Conservation (phyloP, 805 yeast species). For the Pichia californica region DNA sequence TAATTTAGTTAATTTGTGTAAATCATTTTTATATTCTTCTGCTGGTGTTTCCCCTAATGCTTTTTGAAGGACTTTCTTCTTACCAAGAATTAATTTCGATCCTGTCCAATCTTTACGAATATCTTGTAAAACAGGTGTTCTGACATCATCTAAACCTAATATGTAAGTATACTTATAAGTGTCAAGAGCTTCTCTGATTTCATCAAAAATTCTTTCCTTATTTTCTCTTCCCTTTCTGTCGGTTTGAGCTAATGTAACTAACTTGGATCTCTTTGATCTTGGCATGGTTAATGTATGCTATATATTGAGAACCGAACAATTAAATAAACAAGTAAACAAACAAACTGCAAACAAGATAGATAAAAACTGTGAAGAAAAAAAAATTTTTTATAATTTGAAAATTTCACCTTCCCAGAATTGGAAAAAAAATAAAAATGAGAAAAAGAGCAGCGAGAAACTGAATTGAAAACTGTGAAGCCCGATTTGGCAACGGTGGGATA, state of each 20-base stretch:
- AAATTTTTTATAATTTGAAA: no score
- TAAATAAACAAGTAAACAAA: no score
- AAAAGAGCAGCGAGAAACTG: no score
- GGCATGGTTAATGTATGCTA: conserved; percentile 65
- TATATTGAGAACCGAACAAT: no score
- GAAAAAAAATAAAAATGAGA: no score
- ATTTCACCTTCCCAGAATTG: no score
- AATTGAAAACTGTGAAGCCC: no score
- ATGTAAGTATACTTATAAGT: conserved; percentile 76
- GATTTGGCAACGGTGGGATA: no score
- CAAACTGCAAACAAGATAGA: no score
- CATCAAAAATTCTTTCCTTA: conserved; percentile 87
- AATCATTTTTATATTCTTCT: conserved; percentile 84
- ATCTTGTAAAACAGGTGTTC: conserved; percentile 93
- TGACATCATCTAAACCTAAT: conserved; percentile 79
- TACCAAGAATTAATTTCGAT: conserved; percentile 82
- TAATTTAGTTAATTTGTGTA: conserved; percentile 58
- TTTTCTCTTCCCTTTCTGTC: conserved; percentile 93
- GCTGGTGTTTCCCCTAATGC: conserved; percentile 85
- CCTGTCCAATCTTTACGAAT: conserved; percentile 91
- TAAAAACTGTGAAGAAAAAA: no score
- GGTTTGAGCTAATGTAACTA: conserved; percentile 91
- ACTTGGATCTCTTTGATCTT: conserved; percentile 93
- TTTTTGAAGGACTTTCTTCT: conserved; percentile 86
- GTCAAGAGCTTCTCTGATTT: conserved; percentile 77